phyloP scores from a whole-genome alignment of 768 basidiomycete genomes.

The Lentinus brumalis region DNA sequence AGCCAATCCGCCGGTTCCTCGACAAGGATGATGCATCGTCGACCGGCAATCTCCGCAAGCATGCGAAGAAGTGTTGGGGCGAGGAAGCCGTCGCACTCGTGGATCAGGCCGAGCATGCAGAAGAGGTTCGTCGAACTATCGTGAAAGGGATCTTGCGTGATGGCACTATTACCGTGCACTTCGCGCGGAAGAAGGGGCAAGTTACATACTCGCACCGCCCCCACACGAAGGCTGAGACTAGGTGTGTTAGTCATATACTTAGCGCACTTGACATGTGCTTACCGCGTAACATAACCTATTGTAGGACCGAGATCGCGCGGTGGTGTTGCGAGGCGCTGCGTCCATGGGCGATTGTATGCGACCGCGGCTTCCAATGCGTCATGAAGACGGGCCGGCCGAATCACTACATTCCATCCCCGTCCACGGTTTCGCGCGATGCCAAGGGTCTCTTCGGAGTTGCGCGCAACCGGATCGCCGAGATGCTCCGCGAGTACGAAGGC shows the following conservation, averaged over 20 bases:
- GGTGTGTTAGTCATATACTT: not conserved
- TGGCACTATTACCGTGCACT: slow-evolving; percentile 26
- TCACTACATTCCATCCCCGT: slow-evolving; percentile 33
- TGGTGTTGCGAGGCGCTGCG: slow-evolving; percentile 39
- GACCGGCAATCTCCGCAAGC: slow-evolving; percentile 30
- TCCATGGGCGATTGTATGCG: slow-evolving; percentile 37
- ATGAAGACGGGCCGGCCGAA: slow-evolving; percentile 37
- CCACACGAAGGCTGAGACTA: slow-evolving; percentile 29
- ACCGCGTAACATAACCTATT: too few relatives aligned
- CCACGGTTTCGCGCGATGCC: slow-evolving; percentile 35
- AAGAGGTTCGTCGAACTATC: not conserved
- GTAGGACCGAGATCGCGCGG: slow-evolving; percentile 33
- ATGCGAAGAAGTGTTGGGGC: slow-evolving; percentile 39
- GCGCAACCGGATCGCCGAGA: slow-evolving; percentile 24
- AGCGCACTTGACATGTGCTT: not conserved
- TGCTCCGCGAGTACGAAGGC: slow-evolving; percentile 27
- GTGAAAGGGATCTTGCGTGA: slow-evolving; percentile 1
- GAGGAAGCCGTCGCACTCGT: slow-evolving; percentile 24
- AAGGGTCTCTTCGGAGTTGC: slow-evolving; percentile 28
- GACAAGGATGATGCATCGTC: not conserved
- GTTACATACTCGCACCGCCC: slow-evolving; percentile 34
- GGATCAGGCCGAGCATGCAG: not conserved
- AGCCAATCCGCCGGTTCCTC: too few relatives aligned
- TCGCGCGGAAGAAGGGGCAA: slow-evolving; percentile 33
- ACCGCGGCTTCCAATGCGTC: slow-evolving; percentile 34